phyloP scores from a whole-genome alignment of 495 filamentous ascomycete species.

The Tuber umbilicatum region DNA sequence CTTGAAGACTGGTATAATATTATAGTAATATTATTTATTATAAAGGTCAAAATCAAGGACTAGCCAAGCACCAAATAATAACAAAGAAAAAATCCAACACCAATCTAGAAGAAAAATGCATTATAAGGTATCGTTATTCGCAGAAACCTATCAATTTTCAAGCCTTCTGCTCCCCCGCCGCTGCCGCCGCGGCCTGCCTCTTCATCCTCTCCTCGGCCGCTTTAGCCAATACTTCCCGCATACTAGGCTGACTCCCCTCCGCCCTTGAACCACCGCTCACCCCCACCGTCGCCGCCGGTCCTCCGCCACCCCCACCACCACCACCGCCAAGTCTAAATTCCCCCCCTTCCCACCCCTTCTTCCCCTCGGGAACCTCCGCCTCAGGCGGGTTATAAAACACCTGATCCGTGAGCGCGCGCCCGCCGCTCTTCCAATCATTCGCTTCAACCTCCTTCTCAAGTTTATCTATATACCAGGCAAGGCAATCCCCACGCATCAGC shows the following conservation, averaged over 20 bases:
- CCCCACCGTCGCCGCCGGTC: constrained; percentile 45
- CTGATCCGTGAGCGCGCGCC: constrained; percentile 56
- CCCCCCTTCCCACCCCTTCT: constrained; percentile 81
- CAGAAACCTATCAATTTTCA: not conserved
- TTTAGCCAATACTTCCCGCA: constrained; percentile 41
- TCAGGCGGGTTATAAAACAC: constrained; percentile 63
- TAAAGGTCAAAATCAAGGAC: not conserved
- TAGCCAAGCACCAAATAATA: not conserved
- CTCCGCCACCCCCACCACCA: constrained; percentile 9
- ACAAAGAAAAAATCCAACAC: not conserved
- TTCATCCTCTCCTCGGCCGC: constrained; percentile 39
- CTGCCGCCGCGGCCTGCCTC: constrained; percentile 15
- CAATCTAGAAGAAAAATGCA: constrained; percentile 3
- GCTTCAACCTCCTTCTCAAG: constrained; percentile 81
- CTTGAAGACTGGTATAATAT: not conserved
- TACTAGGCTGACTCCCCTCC: constrained; percentile 47
- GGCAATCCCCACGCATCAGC: not conserved
- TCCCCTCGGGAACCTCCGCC: constrained; percentile 57
- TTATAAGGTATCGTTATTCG: not conserved
- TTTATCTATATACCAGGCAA: constrained; percentile 46
- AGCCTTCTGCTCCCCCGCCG: not conserved
- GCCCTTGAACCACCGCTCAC: constrained; percentile 70
- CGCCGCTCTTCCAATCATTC: constrained; percentile 67
- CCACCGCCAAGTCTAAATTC: constrained; percentile 72
- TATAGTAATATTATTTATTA: too few species aligned